A percentile compares a stretch with the other conserved stretches of the same genome.
phyloP scores from a whole-genome alignment of 1,284 basidiomycete species.

The Microbotryum lychnidis-dioicae region DNA sequence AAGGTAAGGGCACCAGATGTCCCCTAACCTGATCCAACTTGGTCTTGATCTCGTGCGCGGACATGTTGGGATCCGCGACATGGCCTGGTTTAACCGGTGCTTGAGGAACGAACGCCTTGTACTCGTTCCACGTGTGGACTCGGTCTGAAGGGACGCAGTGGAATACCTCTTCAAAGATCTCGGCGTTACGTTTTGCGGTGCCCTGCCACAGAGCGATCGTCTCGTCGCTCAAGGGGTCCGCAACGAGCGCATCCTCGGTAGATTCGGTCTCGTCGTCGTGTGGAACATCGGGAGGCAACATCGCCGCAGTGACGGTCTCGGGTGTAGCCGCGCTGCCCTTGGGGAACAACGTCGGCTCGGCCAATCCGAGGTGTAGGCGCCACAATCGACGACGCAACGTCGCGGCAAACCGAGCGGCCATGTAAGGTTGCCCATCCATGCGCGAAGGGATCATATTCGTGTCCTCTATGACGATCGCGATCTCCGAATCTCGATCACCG shows the following conservation, averaged over 20 bases:
- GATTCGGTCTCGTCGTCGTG: slow-evolving; percentile 45
- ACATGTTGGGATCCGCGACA: slow-evolving; percentile 46
- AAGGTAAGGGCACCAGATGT: slow-evolving; percentile 46
- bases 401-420: slow-evolving; percentile 64
- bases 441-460: slow-evolving; percentile 61
- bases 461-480: slow-evolving; percentile 83
- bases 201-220: slow-evolving; percentile 57
- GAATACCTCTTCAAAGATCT: slow-evolving; percentile 74
- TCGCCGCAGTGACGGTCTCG: slow-evolving; percentile 52
- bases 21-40: slow-evolving; percentile 53
- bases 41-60: slow-evolving; percentile 30
- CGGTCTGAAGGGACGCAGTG: slow-evolving; percentile 70
- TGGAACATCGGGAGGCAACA: slow-evolving; percentile 65
- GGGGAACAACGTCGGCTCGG: slow-evolving; percentile 37
- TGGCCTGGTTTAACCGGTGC: slow-evolving; percentile 62
- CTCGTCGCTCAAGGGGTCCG: slow-evolving; percentile 61
- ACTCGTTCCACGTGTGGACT: slow-evolving; percentile 52
- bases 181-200: slow-evolving; percentile 48
- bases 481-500: slow-evolving; percentile 57
- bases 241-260: slow-evolving; percentile 56
- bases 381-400: slow-evolving; percentile 67
- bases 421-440: slow-evolving; percentile 66
- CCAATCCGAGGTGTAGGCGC: slow-evolving; percentile 77
- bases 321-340: slow-evolving; percentile 32
- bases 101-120: slow-evolving; percentile 44